Base-by-base conservation (phyloP, 768 basidiomycete genomes). In the Sutorius australiensis region DNA sequence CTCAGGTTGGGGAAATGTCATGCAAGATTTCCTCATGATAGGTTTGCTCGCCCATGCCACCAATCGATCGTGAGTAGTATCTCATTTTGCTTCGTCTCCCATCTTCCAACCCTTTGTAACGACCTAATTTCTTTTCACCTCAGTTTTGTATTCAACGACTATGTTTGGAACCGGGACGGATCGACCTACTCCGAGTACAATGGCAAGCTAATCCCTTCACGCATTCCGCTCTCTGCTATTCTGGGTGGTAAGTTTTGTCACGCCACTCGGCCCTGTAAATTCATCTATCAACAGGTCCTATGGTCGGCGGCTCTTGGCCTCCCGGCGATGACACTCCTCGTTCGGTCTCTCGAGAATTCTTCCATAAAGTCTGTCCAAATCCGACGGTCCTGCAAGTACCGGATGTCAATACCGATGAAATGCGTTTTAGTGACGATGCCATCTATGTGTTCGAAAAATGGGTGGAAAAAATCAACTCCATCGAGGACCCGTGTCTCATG, bases 71-170 rank as follows among this genome's bases (percentile, higher is more conserved):
- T 76, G 41, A 63, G 61, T 62, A 63, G 61, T 62, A 33, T 30
- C 39, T 34, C 27, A 13, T 0, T 7, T 3, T 12, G 16, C n/a
- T 12, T 28, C 11, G 2, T 37, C 17, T 28, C 28, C 38, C 36
- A 11, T 24, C 14, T 12, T 27, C 14, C 32, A 13, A 27, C 12
- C 7, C 17, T 14, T 46, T 33, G 21, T 16, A 19, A 24, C 33
- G 4, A 3, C 37, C 55, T 56, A 14, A 67, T 50, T 30, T 27
- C 27, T 10, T 51, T 24, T 42, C 30, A 12, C 13, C 27, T 40
- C 11, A 56, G 77, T 6, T 72, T 70, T 32, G 76, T 77, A 14
- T 77, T 77, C 50, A 66, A 74, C 37, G 72, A 78, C 50, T 77
- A 75, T 49, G 62, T 70, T 19, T 77, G 75, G 76, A 71, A 71